Evolutionary conservation across 495 filamentous ascomycete species (phyloP), one percentile per base, ranked within the genome.

Genomic region (Aspergillus carlsbadensis): DNA sequence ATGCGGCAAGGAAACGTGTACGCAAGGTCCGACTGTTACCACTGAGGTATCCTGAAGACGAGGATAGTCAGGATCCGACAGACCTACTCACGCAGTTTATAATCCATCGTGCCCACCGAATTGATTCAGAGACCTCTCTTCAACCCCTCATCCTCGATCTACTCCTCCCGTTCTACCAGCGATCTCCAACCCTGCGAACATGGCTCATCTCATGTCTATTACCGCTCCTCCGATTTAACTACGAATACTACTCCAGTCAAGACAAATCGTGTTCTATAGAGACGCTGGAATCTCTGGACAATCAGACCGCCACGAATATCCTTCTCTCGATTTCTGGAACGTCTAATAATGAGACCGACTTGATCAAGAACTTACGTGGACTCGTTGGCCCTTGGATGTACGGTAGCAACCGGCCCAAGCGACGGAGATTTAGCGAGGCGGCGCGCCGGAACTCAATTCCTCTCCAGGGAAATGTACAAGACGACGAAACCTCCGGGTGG

Each of bases 311-410:
- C 2, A 77, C 92, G 20, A 82, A 85, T 37, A 65, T 86, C 31
- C 75, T 96, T 31, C 73, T 97, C 39, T 85, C 85, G 18, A 84
- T 86, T 63, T 82, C 84, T 2, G 75, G 73, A 41, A 62, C 75
- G 20, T 63, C 79, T 14, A 69, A 65, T 14, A 70, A 65, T 24
- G 67, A 61, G 33, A 71, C 68, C 54, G 75, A 80, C 37, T 70
- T 88, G 55, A 84, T 83, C 14, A 81, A 85, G 59, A 92, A 96
- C 62, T 56, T 96, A 54, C 83, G 84, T 45, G 87, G 88, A 3
- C 62, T 96, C 8, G 78, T 94, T 57, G 89, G 87, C 0, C 89
- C 92, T 13, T 96, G 91, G 92, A 79, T 93, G 48, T 87, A 87
- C 64, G 89, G 87, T 34, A 80, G 84, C 54, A 82, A 66, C 47